Conservation (phyloP, 495 filamentous ascomycete genomes). For the Cercophora scortea region DNA sequence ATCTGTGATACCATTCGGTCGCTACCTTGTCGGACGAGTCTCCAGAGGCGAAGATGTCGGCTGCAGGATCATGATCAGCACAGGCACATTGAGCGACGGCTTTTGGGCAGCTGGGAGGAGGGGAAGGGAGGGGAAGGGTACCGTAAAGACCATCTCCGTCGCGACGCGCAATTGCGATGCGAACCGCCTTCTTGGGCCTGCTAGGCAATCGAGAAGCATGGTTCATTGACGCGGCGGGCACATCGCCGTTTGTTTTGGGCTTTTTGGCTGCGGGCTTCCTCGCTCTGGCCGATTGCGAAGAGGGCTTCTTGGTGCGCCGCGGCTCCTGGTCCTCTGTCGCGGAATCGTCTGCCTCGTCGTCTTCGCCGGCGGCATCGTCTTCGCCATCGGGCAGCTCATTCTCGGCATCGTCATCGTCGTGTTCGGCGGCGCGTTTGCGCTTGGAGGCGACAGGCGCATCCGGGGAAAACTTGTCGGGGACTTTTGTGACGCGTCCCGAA, state of each 20-base stretch:
- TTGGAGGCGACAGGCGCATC: conserved; percentile 38
- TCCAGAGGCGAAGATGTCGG: conserved; percentile 71
- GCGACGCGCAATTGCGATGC: conserved; percentile 38
- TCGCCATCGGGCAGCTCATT: conserved; percentile 50
- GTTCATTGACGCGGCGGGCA: conserved; percentile 19
- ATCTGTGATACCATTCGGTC: conserved; percentile 68
- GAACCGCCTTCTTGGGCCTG: conserved; percentile 52
- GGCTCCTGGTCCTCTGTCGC: conserved; percentile 34
- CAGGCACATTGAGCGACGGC: background rate
- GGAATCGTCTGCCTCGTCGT: conserved; percentile 34
- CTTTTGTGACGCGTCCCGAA: conserved; percentile 73
- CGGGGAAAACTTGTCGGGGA: conserved; percentile 57
- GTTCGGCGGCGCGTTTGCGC: conserved; percentile 47
- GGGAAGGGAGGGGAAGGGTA: conserved; percentile 27
- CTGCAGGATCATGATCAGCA: conserved; percentile 37
- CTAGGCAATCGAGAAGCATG: conserved; percentile 47
- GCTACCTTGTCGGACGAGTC: conserved; percentile 67
- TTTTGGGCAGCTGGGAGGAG: background rate
- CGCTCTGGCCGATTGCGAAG: conserved; percentile 30
- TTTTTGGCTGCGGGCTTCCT: conserved; percentile 66
- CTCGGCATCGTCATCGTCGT: conserved; percentile 40
- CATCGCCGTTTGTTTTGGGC: conserved; percentile 60
- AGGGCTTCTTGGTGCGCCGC: conserved; percentile 22
- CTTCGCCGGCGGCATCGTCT: conserved; percentile 39
- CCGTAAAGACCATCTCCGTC: conserved; percentile 69